phyloP scores from a whole-genome alignment of 2,329 filamentous ascomycete species.

The Diaporthe sp. region DNA sequence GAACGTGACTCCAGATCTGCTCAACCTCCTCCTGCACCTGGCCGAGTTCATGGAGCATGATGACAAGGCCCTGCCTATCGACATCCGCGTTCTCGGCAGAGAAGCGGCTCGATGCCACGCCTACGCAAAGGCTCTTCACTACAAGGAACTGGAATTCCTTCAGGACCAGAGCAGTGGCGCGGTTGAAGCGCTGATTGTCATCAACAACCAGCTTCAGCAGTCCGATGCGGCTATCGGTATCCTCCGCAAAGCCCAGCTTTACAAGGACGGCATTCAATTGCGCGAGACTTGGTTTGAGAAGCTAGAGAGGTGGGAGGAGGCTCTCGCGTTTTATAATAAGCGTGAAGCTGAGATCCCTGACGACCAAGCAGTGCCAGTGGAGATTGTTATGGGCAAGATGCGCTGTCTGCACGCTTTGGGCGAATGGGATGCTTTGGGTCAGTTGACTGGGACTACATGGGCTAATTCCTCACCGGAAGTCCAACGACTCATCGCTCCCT shows the following conservation, averaged over 20 bases:
- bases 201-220: constrained; percentile 99
- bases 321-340: constrained; percentile 90
- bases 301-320: constrained; percentile 97
- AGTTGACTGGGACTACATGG: constrained; percentile 93
- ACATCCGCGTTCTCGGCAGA: constrained; percentile 93
- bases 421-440: constrained; percentile 95
- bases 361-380: constrained; percentile 77
- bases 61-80: constrained; percentile 97
- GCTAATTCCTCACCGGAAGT: constrained; percentile 89
- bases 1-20: constrained; percentile 94
- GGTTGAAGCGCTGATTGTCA: constrained; percentile 97
- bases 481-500: constrained; percentile 89
- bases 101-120: constrained; percentile 98
- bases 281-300: constrained; percentile 99
- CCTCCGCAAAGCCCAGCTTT: constrained; percentile 93
- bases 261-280: constrained; percentile 91
- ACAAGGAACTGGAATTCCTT: constrained; percentile 98
- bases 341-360: constrained; percentile 79
- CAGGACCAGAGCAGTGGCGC: constrained; percentile 96
- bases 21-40: constrained; percentile 93
- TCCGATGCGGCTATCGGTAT: constrained; percentile 99
- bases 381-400: constrained; percentile 99
- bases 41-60: constrained; percentile 99
- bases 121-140: constrained; percentile 97
- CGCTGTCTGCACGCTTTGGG: constrained; percentile 95